Base-by-base conservation (phyloP, 148 eudicot genomes). In the Camellia sinensis region DNA sequence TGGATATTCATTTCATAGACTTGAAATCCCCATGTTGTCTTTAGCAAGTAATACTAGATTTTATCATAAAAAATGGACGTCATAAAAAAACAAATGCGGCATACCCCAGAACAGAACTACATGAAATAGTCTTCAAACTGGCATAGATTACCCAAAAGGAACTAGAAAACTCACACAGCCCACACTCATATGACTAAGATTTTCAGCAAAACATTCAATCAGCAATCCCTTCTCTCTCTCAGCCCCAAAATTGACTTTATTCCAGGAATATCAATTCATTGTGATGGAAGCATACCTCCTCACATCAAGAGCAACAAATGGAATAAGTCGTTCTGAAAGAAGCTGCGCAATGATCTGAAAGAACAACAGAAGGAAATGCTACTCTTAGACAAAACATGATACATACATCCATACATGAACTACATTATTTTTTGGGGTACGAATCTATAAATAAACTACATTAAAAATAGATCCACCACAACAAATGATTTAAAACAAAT, bases 291-390 rank as follows among this genome's bases (percentile, higher is more conserved):
- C 62, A 81, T 84, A 96, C 99, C 95, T 96, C 85, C 98, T 91
- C 84, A 96, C 99, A 87, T 96, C 99, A 80, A 96, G 99, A 45
- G 99, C 99, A 78, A 96, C 99, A 92, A 96, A 96, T 77, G 99
- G 99, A 82, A 96, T 96, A 53, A 96, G 84, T 73, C 95, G 86
- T 88, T 96, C 98, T 15, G 99, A 96, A 68, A 96, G 99, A 84
- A 96, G 99, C 84, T 96, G 99, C 15, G 98, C 99, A 73, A 96
- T 92, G 72, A 96, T 96, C 99, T 96, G 93, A 85, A 79, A 76
- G 74, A 74, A 81, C n/a, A n/a, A 82, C 77, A 68, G 77, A 80
- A 54, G 21, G 11, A 67, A 61, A 44, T 10, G 18, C 29, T 4
- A 19, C 22, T 61, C 66, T 61, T 37, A 44, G 63, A 17, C 17